Evolutionary conservation across 1,284 basidiomycete species (phyloP), one percentile per base, ranked within the genome.

Genomic region (Moniliella sp.): DNA sequence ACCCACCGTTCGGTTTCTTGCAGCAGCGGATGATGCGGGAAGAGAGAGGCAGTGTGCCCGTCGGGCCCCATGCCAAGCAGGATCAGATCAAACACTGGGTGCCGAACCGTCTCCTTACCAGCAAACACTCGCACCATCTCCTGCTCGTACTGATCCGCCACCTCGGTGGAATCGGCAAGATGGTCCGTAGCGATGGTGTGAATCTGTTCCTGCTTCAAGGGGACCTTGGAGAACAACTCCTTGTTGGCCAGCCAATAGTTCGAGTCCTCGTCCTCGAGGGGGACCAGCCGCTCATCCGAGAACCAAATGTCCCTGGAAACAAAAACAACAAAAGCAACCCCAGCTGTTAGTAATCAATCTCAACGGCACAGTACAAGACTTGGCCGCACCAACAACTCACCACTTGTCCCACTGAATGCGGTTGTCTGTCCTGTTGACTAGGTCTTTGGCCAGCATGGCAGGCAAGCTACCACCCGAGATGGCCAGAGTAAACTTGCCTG

Each of bases 21-120:
- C 19, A 97, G 70, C 26, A 94, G 70, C 34, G 71, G 70, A 61
- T 94, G 88, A 4, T 71, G 77, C 11, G 88, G 84, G 71, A 97
- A 97, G 42, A 97, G 74, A 9, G 79, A 84, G 46, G 78, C 83
- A 15, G 86, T 94, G 67, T 97, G 91, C 14, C 88, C 88, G 57
- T 94, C 88, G 4, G 56, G 56, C 5, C 58, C 58, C 57, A 61
- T 59, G 5, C 58, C 58, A 4, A 61, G 36, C 21, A 61, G 39
- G 33, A 61, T 57, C 5, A 61, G 40, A 30, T 61, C 58, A 16
- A 61, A 61, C 15, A 58, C 51, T 3, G 58, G 58, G 33, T 53
- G 48, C 3, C 57, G 31, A 8, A 57, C 56, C 14, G 46, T 42
- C 27, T 58, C 57, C 34, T 54, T 61, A 4, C 53, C 57, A 0